These are phyloP conservation scores for Galerina marginata DNA, from an alignment of 768 basidiomycete species.

Conservation along the genomic window DNA sequence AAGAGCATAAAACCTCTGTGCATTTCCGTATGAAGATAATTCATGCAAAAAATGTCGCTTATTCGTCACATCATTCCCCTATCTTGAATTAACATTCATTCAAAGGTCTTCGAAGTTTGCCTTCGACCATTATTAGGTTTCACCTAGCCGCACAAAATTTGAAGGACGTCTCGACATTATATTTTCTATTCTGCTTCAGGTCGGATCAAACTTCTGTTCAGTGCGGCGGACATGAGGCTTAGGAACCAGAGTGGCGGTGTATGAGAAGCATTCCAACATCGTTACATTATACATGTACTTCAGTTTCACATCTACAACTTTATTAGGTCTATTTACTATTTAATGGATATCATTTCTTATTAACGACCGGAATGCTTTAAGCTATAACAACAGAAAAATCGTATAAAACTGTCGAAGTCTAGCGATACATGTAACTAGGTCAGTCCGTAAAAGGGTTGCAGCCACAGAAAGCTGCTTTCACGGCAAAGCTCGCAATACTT, in stretches of 20 bases:
- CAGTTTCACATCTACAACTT: background rate
- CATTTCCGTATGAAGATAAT: background rate
- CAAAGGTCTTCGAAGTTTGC: background rate
- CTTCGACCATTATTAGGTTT: background rate
- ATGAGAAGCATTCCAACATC: background rate
- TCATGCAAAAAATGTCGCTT: constrained; percentile 2
- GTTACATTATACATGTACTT: background rate
- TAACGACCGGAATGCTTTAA: too few relatives aligned
- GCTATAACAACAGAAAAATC: too few relatives aligned
- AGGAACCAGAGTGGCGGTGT: background rate
- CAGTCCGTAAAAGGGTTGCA: constrained; percentile 71
- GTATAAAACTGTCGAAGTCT: background rate
- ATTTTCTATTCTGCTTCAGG: background rate
- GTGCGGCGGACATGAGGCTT: background rate
- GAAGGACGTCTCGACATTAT: background rate
- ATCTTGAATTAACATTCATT: background rate
- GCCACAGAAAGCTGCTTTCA: constrained; percentile 67
- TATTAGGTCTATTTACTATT: background rate
- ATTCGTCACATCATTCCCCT: background rate
- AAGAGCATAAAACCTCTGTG: background rate
- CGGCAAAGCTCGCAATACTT: constrained; percentile 82
- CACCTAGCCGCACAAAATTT: background rate
- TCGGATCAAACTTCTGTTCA: background rate
- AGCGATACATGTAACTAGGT: background rate
- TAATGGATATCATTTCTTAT: too few relatives aligned